These are phyloP conservation scores for Sarocladium brachiariae DNA, from an alignment of 2,329 filamentous ascomycete genomes.

Conservation along the genomic window DNA sequence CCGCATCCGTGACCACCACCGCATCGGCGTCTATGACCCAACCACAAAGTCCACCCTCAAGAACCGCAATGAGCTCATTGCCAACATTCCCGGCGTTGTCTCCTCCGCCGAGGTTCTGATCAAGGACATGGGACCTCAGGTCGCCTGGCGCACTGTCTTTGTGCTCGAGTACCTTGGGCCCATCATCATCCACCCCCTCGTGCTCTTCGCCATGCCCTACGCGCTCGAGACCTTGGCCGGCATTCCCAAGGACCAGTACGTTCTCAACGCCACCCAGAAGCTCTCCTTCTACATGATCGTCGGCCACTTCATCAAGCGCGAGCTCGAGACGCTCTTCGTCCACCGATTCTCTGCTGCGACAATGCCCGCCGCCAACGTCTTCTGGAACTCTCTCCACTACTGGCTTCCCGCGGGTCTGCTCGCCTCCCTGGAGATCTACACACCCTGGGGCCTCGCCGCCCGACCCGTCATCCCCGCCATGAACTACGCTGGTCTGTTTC, in stretches of 20 bases:
- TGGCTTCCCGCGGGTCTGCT: conserved; percentile 78
- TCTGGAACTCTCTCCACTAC: conserved; percentile 95
- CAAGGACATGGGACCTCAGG: conserved; percentile 88
- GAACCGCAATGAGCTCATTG: conserved; percentile 49
- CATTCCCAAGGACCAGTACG: conserved; percentile 14
- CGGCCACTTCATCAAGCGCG: conserved; percentile 88
- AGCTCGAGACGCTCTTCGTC: conserved; percentile 87
- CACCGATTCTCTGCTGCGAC: conserved; percentile 93
- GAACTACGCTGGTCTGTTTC: conserved; percentile 59
- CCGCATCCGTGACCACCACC: conserved; percentile 50
- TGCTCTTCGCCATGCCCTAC: conserved; percentile 65
- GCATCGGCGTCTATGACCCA: conserved; percentile 56
- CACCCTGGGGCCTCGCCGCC: conserved; percentile 63
- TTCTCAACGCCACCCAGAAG: conserved; percentile 61
- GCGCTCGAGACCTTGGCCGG: conserved; percentile 35
- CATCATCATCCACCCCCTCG: conserved; percentile 74
- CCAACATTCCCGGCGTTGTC: conserved; percentile 40
- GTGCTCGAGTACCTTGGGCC: conserved; percentile 92
- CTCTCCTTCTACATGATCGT: conserved; percentile 68
- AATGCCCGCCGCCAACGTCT: conserved; percentile 85
- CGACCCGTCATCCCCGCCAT: conserved; percentile 39
- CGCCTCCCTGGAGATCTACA: conserved; percentile 80
- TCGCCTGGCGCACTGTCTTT: conserved; percentile 90
- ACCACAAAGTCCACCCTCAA: conserved; percentile 56
- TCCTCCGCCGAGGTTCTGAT: conserved; percentile 61